Conservation (phyloP, 164 flowering plant genomes). For the Annona cherimola region DNA sequence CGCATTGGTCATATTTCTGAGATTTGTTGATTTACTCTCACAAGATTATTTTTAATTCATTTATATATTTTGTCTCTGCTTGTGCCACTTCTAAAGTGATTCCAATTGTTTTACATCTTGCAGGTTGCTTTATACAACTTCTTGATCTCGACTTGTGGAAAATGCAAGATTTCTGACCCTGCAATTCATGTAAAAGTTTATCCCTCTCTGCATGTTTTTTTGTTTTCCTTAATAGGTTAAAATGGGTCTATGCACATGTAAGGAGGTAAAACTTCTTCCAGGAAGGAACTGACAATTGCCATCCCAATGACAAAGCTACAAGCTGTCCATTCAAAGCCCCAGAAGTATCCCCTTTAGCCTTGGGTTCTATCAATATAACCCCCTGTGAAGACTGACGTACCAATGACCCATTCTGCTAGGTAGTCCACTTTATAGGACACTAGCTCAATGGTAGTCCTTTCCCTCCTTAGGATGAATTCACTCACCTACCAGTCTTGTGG, state of each 20-base stretch:
- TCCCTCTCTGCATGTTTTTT: neutral
- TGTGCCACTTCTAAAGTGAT: neutral
- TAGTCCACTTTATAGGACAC: too few species aligned
- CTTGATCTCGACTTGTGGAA: conserved; percentile 85
- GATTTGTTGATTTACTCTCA: neutral
- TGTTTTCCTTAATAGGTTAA: neutral
- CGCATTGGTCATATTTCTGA: too few species aligned
- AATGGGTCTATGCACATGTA: neutral
- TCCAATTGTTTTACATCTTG: conserved; percentile 8
- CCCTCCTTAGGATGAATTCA: neutral
- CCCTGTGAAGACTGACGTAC: too few species aligned
- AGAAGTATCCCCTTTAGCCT: too few species aligned
- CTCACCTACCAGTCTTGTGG: neutral
- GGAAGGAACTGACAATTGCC: neutral
- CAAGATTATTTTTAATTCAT: neutral
- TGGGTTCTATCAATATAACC: too few species aligned
- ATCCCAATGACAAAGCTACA: neutral
- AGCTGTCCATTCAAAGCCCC: too few species aligned
- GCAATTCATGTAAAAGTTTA: conserved; percentile 53
- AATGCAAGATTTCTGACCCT: conserved; percentile 58
- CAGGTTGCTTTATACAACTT: conserved; percentile 81
- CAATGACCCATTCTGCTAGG: too few species aligned
- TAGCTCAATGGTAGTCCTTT: too few species aligned
- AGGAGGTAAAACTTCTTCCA: neutral
- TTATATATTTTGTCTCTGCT: neutral